Evolutionary conservation across 345 rosid species (phyloP), one percentile per base, ranked within the genome.

Genomic region (Garcia nutans): DNA sequence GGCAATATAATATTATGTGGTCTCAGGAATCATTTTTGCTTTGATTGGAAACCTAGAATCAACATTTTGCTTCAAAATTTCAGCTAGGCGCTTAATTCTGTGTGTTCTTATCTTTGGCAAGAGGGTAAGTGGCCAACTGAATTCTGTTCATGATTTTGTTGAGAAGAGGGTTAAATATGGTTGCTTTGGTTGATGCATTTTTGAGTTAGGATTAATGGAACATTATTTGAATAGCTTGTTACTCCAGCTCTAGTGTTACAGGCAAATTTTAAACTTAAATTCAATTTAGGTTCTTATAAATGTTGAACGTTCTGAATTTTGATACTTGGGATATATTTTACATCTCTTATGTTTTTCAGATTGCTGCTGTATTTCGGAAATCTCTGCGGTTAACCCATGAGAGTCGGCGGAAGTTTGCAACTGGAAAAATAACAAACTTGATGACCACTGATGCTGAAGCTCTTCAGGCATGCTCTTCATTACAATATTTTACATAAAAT

Each of bases 381-480:
- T 89, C 99, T 50, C 84, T 93, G 74, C 90, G 97, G 93, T 83
- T 96, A 74, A 96, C 98, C 57, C 91, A 93, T 42, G 98, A 96
- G 84, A 83, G 93, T 49, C 97, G 99, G 70, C 88, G 82, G 78
- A 89, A 86, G 81, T 92, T 93, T 85, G 86, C 89, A 57, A 80
- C 99, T 57, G 99, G 99, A 73, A 96, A 96, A 87, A 92, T 93
- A 80, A 96, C 99, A 79, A 96, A 96, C 84, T 85, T 96, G 88
- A 96, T 96, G 99, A 93, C 99, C 33, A 92, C 97, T 63, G 99
- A 93, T 88, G 89, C 98, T 75, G 98, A 93, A 82, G 83, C 97
- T 71, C 97, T 96, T 72, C 99, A 96, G 97, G 99, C 82, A 84
- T 79, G 81, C 31, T 70, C 65, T 69, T 70, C 55, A 31, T 55